These are phyloP conservation scores for Eutrema salsugineum DNA, from an alignment of 441 rosid genomes.

Conservation along the genomic window DNA sequence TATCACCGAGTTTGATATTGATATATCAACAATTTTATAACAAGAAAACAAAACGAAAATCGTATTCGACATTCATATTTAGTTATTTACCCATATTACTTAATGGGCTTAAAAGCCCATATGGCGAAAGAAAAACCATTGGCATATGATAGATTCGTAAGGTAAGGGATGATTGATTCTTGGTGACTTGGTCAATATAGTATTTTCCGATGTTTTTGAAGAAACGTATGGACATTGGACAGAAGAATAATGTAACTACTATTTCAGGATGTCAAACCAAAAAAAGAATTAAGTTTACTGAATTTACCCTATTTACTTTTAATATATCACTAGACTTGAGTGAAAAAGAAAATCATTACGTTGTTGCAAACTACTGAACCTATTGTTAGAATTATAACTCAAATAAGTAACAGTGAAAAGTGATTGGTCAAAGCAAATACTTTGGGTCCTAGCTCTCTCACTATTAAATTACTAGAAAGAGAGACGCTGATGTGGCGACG, in stretches of 20 bases:
- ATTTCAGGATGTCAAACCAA: too few species aligned
- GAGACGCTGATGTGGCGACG: slow-evolving; percentile 28
- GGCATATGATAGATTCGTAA: too few species aligned
- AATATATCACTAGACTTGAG: background rate
- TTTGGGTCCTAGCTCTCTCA: slow-evolving; percentile 17
- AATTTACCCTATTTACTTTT: background rate
- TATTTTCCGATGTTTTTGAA: too few species aligned
- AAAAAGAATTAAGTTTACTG: too few species aligned
- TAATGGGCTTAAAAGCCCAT: background rate
- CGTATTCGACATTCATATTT: background rate
- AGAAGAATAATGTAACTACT: too few species aligned
- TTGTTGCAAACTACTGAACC: background rate
- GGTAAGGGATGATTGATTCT: too few species aligned
- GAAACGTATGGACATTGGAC: too few species aligned
- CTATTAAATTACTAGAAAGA: slow-evolving; percentile 7
- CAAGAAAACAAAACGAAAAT: background rate
- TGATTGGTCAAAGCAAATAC: slow-evolving; percentile 26
- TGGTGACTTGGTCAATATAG: too few species aligned
- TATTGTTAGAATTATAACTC: background rate
- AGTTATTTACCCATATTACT: too few species aligned
- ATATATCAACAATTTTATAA: background rate
- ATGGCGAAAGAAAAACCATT: too few species aligned
- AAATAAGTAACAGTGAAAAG: background rate
- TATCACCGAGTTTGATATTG: too few species aligned
- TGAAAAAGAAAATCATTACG: too few species aligned